Evolutionary conservation across 148 eudicot genomes (phyloP), one percentile per base, ranked within the genome.

Genomic region (Silene uniflora): DNA sequence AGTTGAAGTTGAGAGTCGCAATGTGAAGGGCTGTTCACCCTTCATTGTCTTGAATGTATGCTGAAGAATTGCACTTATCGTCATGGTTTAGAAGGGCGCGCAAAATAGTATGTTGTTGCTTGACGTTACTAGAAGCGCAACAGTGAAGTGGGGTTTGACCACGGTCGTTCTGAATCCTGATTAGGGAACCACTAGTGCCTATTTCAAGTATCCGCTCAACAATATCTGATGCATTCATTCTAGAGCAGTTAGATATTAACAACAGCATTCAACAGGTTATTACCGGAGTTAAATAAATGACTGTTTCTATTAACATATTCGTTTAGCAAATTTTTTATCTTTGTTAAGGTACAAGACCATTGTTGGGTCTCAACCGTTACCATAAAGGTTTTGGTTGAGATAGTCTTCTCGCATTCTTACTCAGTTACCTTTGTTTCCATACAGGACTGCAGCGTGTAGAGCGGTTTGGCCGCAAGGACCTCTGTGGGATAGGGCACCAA

Each of bases 141-240:
- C 72, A 70, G n/a, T 70, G 73, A 16, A 70, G 29, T 22, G 73
- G 61, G 32, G 73, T 70, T 47, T 13, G 73, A 3, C 60, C 73
- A 32, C 47, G 14, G 19, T 52, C 60, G 35, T 70, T 52, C 59
- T 21, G 5, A 22, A 70, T n/a, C 14, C 72, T 44, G 6, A 42
- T 42, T 3, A 58, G 62, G 22, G 6, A 58, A 58, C 62, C 4
- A 58, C 62, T 18, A 18, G 19, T 19, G 14, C 3, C 9, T 58
- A 3, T 18, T n/a, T 11, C 18, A 10, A 63, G 32, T 24, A 63
- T 25, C 14, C 6, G 35, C 14, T 24, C 42, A 29, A 63, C 67
- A 9, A 63, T 63, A 11, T 25, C 67, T 63, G 67, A 3, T 63
- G 39, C 42, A 63, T 10, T 25, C n/a, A 12, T 24, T 63, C 18